Evolutionary conservation across 495 filamentous ascomycete genomes (phyloP).

Genomic region (Tetracladium marchalianum): DNA sequence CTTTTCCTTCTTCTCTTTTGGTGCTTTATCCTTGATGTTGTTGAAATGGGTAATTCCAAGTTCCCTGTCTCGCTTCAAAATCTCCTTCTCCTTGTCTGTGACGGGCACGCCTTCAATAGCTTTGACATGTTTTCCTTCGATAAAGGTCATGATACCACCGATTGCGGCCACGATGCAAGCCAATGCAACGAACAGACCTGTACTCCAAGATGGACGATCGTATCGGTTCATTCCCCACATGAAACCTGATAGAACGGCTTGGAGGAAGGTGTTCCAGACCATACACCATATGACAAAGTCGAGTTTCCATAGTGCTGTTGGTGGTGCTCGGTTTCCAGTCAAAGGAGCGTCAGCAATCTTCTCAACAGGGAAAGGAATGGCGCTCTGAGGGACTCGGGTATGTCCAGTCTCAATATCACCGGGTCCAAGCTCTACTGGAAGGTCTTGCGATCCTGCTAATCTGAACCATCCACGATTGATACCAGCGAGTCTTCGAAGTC

Average conservation of each 20-base stretch:
- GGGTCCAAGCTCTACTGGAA: slow-evolving; percentile 33
- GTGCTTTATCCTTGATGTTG: slow-evolving; percentile 42
- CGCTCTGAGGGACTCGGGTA: slow-evolving; percentile 20
- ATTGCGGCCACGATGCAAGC: slow-evolving; percentile 56
- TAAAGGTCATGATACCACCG: slow-evolving; percentile 58
- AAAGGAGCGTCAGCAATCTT: slow-evolving; percentile 46
- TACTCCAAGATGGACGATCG: slow-evolving; percentile 61
- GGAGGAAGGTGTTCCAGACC: slow-evolving; percentile 67
- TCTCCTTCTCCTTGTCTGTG: slow-evolving; percentile 32
- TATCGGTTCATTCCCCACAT: slow-evolving; percentile 75
- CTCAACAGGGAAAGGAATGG: slow-evolving; percentile 44
- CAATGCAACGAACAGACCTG: slow-evolving; percentile 62
- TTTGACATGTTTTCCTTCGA: slow-evolving; percentile 57
- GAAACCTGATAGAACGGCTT: slow-evolving; percentile 55
- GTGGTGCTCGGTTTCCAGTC: slow-evolving; percentile 54
- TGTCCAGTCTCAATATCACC: slow-evolving; percentile 32
- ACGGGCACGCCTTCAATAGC: slow-evolving; percentile 52
- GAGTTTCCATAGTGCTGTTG: slow-evolving; percentile 63
- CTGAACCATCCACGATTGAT: slow-evolving; percentile 66
- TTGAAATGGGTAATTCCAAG: slow-evolving; percentile 41
- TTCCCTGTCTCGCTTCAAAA: slow-evolving; percentile 35
- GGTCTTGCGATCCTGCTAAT: slow-evolving; percentile 43
- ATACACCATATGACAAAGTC: slow-evolving; percentile 72
- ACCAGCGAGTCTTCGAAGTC: slow-evolving; percentile 49
- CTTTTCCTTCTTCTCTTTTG: slow-evolving; percentile 30